phyloP scores from a whole-genome alignment of 495 filamentous ascomycete genomes.

The Lichenothelia convexa region DNA sequence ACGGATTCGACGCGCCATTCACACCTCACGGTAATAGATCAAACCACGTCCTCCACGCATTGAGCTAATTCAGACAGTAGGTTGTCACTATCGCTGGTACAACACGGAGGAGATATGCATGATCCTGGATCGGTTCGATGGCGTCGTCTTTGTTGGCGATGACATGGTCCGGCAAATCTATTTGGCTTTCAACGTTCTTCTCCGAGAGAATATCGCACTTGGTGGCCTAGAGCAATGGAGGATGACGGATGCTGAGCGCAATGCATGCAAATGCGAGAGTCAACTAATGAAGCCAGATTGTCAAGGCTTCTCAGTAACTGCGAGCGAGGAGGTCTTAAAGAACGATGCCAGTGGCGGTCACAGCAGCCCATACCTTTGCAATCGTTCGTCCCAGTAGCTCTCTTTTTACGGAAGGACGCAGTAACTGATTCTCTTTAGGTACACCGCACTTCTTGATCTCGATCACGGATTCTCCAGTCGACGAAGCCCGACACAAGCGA shows the following conservation, averaged over 20 bases:
- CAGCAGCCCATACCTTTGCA: conserved; percentile 13
- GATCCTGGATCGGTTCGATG: conserved; percentile 30
- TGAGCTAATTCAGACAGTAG: conserved; percentile 6
- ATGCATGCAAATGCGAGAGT: conserved; percentile 24
- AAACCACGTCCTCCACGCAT: background rate
- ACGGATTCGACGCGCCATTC: conserved; percentile 29
- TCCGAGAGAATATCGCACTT: conserved; percentile 25
- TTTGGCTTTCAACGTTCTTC: conserved; percentile 30
- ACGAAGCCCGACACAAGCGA: conserved; percentile 12
- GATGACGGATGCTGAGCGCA: conserved; percentile 18
- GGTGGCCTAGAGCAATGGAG: conserved; percentile 28
- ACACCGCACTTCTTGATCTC: conserved; percentile 25
- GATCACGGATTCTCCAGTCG: conserved; percentile 19
- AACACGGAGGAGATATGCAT: conserved; percentile 28
- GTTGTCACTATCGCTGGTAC: conserved; percentile 32
- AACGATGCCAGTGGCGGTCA: conserved; percentile 4
- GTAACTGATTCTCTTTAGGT: conserved; percentile 14
- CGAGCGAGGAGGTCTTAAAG: conserved; percentile 17
- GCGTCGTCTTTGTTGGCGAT: conserved; percentile 39
- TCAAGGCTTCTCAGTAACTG: conserved; percentile 17
- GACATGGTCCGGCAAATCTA: conserved; percentile 27
- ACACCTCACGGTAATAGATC: conserved; percentile 19
- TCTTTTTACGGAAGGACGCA: background rate
- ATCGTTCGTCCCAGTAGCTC: background rate
- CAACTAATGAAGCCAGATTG: conserved; percentile 25